Percentiles rank a stretch among this genome's conserved stretches.
phyloP scores from a whole-genome alignment of 2,329 filamentous ascomycete species.

The Pseudofabraea citricarpa region DNA sequence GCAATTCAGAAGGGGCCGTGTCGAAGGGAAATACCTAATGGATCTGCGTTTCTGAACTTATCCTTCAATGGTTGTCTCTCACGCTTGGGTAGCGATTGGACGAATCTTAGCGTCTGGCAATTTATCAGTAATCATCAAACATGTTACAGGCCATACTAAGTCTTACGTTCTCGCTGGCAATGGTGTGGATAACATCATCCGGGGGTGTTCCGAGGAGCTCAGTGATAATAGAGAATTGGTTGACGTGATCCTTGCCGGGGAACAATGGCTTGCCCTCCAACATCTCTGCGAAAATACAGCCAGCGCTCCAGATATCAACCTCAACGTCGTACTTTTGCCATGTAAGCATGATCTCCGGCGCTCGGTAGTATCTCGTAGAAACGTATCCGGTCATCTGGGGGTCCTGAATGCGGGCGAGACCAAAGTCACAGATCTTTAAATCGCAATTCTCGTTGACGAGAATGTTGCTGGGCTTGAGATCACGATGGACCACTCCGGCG shows the following conservation, averaged over 20 bases:
- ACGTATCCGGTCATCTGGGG: slow-evolving; percentile 99
- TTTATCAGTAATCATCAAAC: slow-evolving; percentile 20
- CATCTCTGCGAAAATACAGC: slow-evolving; percentile 99
- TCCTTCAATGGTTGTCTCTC: slow-evolving; percentile 80
- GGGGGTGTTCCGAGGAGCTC: slow-evolving; percentile 94
- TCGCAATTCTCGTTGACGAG: slow-evolving; percentile 99
- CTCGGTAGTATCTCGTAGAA: slow-evolving; percentile 96
- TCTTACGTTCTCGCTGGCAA: slow-evolving; percentile 93
- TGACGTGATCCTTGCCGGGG: slow-evolving; percentile 98
- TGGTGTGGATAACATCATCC: slow-evolving; percentile 97
- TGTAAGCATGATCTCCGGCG: slow-evolving; percentile 99
- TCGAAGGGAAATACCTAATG: slow-evolving; percentile 56
- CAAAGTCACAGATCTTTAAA: slow-evolving; percentile 98
- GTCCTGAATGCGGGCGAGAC: slow-evolving; percentile 93
- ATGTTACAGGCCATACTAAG: neutral
- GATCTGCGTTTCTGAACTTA: slow-evolving; percentile 95
- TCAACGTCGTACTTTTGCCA: slow-evolving; percentile 99
- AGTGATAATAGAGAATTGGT: slow-evolving; percentile 99
- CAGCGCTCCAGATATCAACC: slow-evolving; percentile 98
- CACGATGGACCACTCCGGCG: slow-evolving; percentile 93
- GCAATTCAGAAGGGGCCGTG: slow-evolving; percentile 8
- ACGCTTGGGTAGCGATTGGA: slow-evolving; percentile 93
- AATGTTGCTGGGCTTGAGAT: slow-evolving; percentile 98
- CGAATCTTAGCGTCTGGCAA: slow-evolving; percentile 82
- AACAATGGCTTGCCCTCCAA: slow-evolving; percentile 97